These are phyloP conservation scores for Penicillium sp. DNA, from an alignment of 2,329 filamentous ascomycete genomes.

Conservation along the genomic window DNA sequence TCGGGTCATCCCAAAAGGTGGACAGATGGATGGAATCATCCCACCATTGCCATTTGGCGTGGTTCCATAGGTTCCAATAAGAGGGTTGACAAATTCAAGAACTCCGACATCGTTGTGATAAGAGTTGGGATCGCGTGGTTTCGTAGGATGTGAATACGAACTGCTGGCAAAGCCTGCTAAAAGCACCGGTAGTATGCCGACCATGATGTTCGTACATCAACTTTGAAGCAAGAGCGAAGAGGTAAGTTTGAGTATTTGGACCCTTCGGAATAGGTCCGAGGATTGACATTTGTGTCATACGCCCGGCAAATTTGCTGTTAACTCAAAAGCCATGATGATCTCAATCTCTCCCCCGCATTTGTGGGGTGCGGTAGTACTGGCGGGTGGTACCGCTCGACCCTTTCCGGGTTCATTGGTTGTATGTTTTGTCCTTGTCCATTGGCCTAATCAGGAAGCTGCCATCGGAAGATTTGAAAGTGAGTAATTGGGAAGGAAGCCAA, in stretches of 20 bases:
- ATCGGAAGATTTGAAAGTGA: background rate
- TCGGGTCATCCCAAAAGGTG: constrained; percentile 51
- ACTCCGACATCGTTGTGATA: constrained; percentile 17
- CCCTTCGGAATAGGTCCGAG: background rate
- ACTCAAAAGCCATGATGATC: background rate
- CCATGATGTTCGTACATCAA: background rate
- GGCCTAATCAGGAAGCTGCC: background rate
- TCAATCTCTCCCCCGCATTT: constrained; percentile 2
- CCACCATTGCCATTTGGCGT: constrained; percentile 25
- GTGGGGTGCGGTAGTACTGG: background rate
- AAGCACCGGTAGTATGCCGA: background rate
- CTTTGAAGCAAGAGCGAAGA: background rate
- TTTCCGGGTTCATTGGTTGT: background rate
- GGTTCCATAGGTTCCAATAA: constrained; percentile 22
- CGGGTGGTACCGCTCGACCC: background rate
- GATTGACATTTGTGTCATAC: background rate
- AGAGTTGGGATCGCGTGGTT: too few relatives aligned
- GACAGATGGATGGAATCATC: constrained; percentile 26
- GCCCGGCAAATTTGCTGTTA: background rate
- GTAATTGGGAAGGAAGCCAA: too few relatives aligned
- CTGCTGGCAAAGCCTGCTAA: background rate
- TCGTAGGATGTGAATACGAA: constrained; percentile 4
- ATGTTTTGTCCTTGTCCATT: background rate
- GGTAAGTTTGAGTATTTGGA: background rate
- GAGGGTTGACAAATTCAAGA: constrained; percentile 22